These are phyloP conservation scores for Verticillium klebahnii DNA, from an alignment of 2,329 filamentous ascomycete species.

Conservation along the genomic window DNA sequence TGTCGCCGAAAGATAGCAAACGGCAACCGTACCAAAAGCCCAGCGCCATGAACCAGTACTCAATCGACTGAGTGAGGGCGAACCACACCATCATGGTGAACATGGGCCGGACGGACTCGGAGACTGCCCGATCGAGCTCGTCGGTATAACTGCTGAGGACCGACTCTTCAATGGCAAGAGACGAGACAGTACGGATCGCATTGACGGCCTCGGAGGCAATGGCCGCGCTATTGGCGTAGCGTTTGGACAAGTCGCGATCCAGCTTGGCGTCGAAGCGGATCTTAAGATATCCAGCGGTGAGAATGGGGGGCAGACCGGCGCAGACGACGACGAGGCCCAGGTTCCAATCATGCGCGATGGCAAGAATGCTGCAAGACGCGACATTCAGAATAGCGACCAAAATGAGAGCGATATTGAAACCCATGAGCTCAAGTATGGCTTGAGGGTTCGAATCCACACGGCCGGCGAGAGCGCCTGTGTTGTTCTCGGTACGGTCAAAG, in stretches of 20 bases:
- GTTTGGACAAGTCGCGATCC: conserved; percentile 29
- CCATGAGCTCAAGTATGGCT: conserved; percentile 36
- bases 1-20: conserved; percentile 30
- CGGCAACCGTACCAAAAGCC: conserved; percentile 38
- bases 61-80: conserved; percentile 29
- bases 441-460: conserved; percentile 31
- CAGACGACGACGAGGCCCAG: conserved; percentile 43
- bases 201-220: conserved; percentile 38
- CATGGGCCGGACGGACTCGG: conserved; percentile 23
- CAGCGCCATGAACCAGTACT: conserved; percentile 33
- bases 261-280: conserved; percentile 34
- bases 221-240: conserved; percentile 29
- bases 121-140: conserved; percentile 24
- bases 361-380: conserved; percentile 32
- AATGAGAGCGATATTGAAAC: conserved; percentile 34
- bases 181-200: conserved; percentile 35
- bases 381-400: conserved; percentile 32
- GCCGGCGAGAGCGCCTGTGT: conserved; percentile 29
- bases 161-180: conserved; percentile 33
- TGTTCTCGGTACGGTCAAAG: conserved; percentile 36
- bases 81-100: conserved; percentile 29
- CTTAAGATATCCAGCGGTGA: conserved; percentile 31
- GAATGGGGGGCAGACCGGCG: conserved; percentile 31
- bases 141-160: conserved; percentile 23
- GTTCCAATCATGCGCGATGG: conserved; percentile 41